Evolutionary conservation across 2,329 filamentous ascomycete species (phyloP), one percentile per base, ranked within the genome.

Genomic region (Fusarium sp.): DNA sequence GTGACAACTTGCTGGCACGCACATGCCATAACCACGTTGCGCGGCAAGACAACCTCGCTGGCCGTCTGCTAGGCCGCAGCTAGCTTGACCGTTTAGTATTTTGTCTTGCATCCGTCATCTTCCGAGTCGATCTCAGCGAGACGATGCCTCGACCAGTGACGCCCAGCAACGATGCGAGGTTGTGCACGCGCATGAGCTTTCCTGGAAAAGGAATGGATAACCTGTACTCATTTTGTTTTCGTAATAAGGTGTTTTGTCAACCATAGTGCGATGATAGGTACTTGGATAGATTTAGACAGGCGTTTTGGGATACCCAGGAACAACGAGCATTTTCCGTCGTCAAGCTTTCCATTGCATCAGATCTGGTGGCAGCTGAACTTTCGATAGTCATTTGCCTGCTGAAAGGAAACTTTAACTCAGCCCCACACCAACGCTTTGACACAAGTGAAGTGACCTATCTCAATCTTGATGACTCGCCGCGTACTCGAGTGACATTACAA

Each of bases 261-360:
- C 34, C 11, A 20, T 36, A 6, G 39, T 43, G 15, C 28, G 14
- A 26, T 23, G 30, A 40, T 23, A 53, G 19, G 50, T 56, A 30
- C 28, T 36, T 54, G 53, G 50, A 45, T 68, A 69, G 49, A 67
- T 67, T 47, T 65, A 71, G 57, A 68, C 28, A 48, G 68, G 68
- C 60, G 68, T 71, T 65, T 48, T 49, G 57, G 59, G 56, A 65
- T 62, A 61, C 59, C 63, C 69, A 36, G 58, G 54, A 67, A 65
- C 50, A 58, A 46, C 48, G 36, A 66, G 56, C 21, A 30, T 56
- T 61, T 59, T 36, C 24, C 24, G 47, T 46, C 34, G 21, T 34
- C 4, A 15, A 43, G 38, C 17, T 11, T 38, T 34, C 20, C 10
- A n/a, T 42, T 34, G n/a, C 32, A 17, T 30, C 34, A n/a, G 19